Conservation (phyloP, 345 rosid genomes). For the Geranium rotundifolium region DNA sequence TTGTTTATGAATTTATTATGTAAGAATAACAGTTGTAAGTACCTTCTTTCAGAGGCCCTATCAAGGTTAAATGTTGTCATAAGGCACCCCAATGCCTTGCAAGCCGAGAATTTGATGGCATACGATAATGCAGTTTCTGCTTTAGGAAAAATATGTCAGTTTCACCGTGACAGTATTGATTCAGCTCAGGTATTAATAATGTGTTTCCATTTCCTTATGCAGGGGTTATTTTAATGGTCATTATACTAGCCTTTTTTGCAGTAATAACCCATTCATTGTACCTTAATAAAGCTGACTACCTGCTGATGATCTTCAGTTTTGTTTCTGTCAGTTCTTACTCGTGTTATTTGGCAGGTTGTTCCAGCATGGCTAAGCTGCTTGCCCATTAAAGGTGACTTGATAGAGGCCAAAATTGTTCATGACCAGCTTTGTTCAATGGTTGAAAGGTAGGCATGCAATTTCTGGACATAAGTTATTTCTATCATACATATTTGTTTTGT, state of each 20-base stretch:
- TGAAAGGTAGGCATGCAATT: slow-evolving; percentile 46
- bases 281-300: no score
- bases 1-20: background rate
- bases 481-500: no score
- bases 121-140: slow-evolving; percentile 99
- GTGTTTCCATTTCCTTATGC: background rate
- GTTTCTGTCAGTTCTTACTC: background rate
- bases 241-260: no score
- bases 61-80: slow-evolving; percentile 89
- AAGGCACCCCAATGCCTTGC: slow-evolving; percentile 64
- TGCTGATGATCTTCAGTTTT: no score
- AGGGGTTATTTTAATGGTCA: no score
- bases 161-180: slow-evolving; percentile 78
- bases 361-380: slow-evolving; percentile 99
- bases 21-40: slow-evolving; percentile 14
- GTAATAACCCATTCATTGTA: no score
- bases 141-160: slow-evolving; percentile 89
- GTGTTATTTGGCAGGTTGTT: slow-evolving; percentile 39
- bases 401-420: slow-evolving; percentile 96
- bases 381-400: slow-evolving; percentile 81
- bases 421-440: slow-evolving; percentile 95
- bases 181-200: slow-evolving; percentile 67
- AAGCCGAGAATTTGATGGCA: slow-evolving; percentile 85
- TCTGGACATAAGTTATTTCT: background rate
- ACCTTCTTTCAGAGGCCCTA: slow-evolving; percentile 65